Evolutionary conservation across 768 basidiomycete genomes (phyloP).

Genomic region (Phaffia tasmanica): DNA sequence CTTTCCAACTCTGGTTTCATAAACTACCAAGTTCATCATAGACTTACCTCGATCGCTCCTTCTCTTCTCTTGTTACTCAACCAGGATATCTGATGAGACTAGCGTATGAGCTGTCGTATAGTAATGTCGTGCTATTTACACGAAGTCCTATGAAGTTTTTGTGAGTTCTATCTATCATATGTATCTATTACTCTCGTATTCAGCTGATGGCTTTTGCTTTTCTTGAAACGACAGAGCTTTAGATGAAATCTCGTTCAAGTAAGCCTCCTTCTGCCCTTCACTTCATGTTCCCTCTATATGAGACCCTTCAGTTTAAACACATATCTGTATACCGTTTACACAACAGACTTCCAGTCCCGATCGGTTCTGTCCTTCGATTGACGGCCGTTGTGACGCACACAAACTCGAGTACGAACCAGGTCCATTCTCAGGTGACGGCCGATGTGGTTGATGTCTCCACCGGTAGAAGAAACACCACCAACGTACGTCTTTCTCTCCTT

Average conservation of each 20-base stretch:
- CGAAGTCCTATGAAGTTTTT: conserved; percentile 7
- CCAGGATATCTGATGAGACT: conserved; percentile 48
- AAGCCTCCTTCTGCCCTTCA: not conserved
- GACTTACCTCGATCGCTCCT: not conserved
- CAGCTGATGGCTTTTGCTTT: conserved; percentile 48
- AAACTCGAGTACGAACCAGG: conserved; percentile 29
- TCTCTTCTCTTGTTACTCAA: not conserved
- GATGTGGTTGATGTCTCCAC: conserved; percentile 46
- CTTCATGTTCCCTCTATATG: not conserved
- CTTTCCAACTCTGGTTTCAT: not conserved
- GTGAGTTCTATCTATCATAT: conserved; percentile 19
- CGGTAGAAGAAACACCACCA: conserved; percentile 46
- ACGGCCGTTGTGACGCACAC: conserved; percentile 59
- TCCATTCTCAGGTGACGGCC: conserved; percentile 36
- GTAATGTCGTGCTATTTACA: conserved; percentile 2
- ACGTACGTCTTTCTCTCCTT: not conserved
- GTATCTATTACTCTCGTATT: conserved; percentile 55
- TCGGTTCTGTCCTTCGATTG: conserved; percentile 67
- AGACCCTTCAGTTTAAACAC: no score
- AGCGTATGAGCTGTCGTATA: conserved; percentile 52
- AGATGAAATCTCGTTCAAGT: conserved; percentile 63
- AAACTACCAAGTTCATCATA: not conserved
- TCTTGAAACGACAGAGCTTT: conserved; percentile 50
- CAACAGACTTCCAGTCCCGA: conserved; percentile 57
- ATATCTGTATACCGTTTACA: not conserved